Percentiles rank a stretch among this genome's conserved stretches.
Conservation (phyloP, 2,329 filamentous ascomycete species). For the Fusarium sp. region DNA sequence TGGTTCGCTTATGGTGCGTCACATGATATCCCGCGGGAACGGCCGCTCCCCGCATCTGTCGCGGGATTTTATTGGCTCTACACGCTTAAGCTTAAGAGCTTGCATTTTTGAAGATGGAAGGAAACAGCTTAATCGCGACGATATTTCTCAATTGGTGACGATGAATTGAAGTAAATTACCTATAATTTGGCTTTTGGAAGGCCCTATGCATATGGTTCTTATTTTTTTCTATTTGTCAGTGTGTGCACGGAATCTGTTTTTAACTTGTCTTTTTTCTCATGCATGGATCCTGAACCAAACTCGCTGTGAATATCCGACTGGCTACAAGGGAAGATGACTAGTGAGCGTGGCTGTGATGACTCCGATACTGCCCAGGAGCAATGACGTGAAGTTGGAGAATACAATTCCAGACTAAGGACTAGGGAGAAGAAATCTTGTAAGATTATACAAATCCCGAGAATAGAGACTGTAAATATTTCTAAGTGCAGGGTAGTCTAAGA, state of each 20-base stretch:
- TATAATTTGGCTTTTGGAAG: fast-evolving
- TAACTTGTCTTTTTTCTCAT: too few species aligned
- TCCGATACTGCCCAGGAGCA: fast-evolving
- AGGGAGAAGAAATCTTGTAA: fast-evolving
- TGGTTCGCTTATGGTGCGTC: fast-evolving
- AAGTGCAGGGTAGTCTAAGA: neutral
- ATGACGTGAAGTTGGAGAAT: fast-evolving
- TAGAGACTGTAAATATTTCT: neutral
- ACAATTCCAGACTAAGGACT: fast-evolving
- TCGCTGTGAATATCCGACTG: too few species aligned
- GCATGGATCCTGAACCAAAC: too few species aligned
- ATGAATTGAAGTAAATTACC: fast-evolving
- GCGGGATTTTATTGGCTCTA: fast-evolving
- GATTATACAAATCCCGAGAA: neutral
- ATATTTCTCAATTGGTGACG: neutral
- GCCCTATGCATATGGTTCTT: fast-evolving
- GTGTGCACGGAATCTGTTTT: fast-evolving
- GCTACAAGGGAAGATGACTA: fast-evolving
- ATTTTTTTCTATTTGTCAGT: fast-evolving
- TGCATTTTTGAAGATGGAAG: neutral
- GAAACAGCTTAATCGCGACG: neutral
- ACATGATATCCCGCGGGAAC: neutral
- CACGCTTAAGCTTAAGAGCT: neutral
- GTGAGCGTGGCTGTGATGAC: fast-evolving
- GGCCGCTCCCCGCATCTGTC: fast-evolving